Evolutionary conservation across 1,139 yeast species (phyloP).

Genomic region (Protomyces lactucae-debilis): DNA sequence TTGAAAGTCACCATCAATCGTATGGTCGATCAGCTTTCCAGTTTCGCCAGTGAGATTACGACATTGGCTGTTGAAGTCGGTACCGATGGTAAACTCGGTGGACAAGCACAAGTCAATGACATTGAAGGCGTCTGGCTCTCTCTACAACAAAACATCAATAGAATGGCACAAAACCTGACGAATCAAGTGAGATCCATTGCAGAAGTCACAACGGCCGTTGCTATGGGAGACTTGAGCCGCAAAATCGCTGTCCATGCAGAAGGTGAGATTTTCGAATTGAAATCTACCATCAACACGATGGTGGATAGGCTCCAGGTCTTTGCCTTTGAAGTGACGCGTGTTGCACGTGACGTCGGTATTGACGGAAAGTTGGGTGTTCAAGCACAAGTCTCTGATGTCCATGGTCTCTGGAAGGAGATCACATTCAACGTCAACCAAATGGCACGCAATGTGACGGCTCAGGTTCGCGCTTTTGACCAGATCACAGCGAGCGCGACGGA

Average conservation of each 20-base stretch:
- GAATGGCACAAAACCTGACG: constrained; percentile 84
- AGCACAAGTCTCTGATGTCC: constrained; percentile 85
- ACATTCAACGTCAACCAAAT: constrained; percentile 89
- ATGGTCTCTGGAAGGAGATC: constrained; percentile 87
- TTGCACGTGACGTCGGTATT: constrained; percentile 87
- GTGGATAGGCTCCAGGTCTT: constrained; percentile 84
- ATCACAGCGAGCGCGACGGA: constrained; percentile 92
- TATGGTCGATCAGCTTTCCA: constrained; percentile 86
- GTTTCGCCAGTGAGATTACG: constrained; percentile 84
- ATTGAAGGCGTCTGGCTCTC: constrained; percentile 95
- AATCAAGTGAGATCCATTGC: constrained; percentile 88
- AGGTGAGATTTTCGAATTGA: constrained; percentile 47
- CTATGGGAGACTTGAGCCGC: constrained; percentile 82
- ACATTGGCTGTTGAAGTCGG: constrained; percentile 85
- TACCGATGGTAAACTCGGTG: constrained; percentile 82
- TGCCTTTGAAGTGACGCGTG: constrained; percentile 83
- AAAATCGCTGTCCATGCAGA: constrained; percentile 87
- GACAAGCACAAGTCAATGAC: constrained; percentile 86
- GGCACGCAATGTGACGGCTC: constrained; percentile 88
- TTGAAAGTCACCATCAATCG: constrained; percentile 82
- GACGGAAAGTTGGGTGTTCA: constrained; percentile 89
- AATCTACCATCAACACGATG: constrained; percentile 50
- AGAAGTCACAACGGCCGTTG: constrained; percentile 86
- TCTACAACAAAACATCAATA: constrained; percentile 79
- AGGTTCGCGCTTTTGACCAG: constrained; percentile 88